These are phyloP conservation scores for Crucibulum cyathiforme DNA, from an alignment of 1,284 basidiomycete species.

Conservation along the genomic window DNA sequence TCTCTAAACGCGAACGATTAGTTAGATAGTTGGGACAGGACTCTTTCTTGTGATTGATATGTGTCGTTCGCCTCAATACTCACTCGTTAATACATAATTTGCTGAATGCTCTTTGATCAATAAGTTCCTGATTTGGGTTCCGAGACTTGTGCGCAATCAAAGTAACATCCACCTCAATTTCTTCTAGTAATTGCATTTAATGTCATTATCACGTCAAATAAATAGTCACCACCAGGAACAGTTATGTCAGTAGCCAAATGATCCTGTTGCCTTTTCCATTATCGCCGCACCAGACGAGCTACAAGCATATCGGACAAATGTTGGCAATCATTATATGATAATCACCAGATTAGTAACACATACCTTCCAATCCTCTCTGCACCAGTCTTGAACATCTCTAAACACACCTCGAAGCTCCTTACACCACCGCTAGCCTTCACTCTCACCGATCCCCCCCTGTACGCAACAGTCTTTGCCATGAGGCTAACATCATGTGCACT, in stretches of 20 bases:
- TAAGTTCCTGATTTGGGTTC: too few relatives aligned
- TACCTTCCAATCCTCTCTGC: slow-evolving; percentile 58
- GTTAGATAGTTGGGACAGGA: too few relatives aligned
- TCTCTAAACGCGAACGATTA: too few relatives aligned
- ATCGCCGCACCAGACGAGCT: slow-evolving; percentile 36
- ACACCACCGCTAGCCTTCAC: slow-evolving; percentile 59
- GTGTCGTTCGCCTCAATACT: too few relatives aligned
- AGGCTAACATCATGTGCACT: slow-evolving; percentile 47
- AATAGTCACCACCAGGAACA: not conserved
- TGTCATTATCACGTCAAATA: not conserved
- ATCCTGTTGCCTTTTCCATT: slow-evolving; percentile 20
- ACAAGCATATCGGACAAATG: not conserved
- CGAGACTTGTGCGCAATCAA: too few relatives aligned
- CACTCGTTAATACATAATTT: too few relatives aligned
- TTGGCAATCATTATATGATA: not conserved
- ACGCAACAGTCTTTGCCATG: slow-evolving; percentile 47
- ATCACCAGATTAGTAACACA: slow-evolving; percentile 22
- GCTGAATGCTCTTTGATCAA: too few relatives aligned
- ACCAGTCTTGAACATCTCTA: slow-evolving; percentile 52
- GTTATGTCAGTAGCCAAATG: not conserved
- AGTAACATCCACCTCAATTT: too few relatives aligned
- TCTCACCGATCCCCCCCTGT: slow-evolving; percentile 43
- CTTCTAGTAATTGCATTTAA: not conserved
- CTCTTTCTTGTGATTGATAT: too few relatives aligned
- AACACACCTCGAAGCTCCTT: slow-evolving; percentile 48